Base-by-base conservation (phyloP, 2,329 filamentous ascomycete genomes). In the Fusarium sacchari region DNA sequence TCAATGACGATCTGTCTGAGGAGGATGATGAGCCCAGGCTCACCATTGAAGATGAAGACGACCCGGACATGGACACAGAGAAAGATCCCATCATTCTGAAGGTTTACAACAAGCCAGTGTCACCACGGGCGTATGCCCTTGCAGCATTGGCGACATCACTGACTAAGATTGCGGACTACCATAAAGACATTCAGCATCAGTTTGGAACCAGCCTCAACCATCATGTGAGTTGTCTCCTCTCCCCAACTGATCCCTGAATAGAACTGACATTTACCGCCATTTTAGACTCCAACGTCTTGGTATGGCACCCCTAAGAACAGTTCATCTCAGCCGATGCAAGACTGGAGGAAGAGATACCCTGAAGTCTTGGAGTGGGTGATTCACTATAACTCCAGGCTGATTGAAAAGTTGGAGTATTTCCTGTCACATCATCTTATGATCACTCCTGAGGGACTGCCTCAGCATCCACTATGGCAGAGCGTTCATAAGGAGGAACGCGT, bases 111-210 rank as follows among this genome's bases (percentile, higher is more conserved):
- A 20, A 15, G 11, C 14, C n/a, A 7, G 2, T 8, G 2, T 30
- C 56, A 10, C 72, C 72, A 0, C 56, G 70, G 7, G 60, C 61
- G 6, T 73, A 74, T 36, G 64, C 56, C 1, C 40, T 74, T 17
- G 47, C 61, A n/a, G 58, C 42, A 13, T 11, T 60, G 11, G 61
- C 42, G 2, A 49, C 22, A 17, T 24, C 20, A 5, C 5, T 71
- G 4, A 15, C 7, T 0, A 49, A 24, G 12, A 36, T 71, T 1
- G 65, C 36, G 3, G 50, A 59, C 1, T 44, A 63, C 5, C 69
- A 72, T 11, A 22, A 7, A 6, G 46, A 68, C 7, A 64, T 71
- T 15, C 32, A 50, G 2, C 11, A 58, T 5, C 26, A 12, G 14
- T 57, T 73, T 5, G 22, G 18, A 15, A 60, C 26, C 7, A 70